Base-by-base conservation (phyloP, 768 basidiomycete species). In the Amylocystis lapponica region DNA sequence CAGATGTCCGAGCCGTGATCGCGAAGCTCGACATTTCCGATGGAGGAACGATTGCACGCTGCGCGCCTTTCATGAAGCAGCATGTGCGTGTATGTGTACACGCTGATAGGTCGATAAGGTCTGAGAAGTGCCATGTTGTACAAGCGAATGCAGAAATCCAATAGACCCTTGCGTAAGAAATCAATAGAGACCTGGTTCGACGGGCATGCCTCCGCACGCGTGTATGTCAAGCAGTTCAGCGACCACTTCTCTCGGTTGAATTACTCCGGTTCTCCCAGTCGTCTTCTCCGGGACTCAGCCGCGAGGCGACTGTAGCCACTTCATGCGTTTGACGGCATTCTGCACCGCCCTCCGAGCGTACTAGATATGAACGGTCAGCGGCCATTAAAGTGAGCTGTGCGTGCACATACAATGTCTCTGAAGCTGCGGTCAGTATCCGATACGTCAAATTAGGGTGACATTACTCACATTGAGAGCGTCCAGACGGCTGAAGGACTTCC, bases 401-500 rank as follows among this genome's bases (percentile, higher is more conserved):
- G 39, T 52, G 48, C 47, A 59, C 85, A 75, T 65, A 89, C 86
- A 67, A 66, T 89, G 86, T 68, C 86, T 74, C 85, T 86, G 66
- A 22, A 34, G 35, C 31, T 21, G 38, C 33, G 36, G 45, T 55
- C 45, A 54, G 52, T 35, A 43, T 55, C 59, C 39, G 43, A 59
- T 48, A 59, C 50, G 57, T 55, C 53, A 34, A 41, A 35, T 22
- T 25, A 39, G 44, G 41, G 55, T 50, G n/a, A n/a, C n/a, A n/a
- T n/a, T 52, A 79, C 89, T 67, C 69, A 94, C 91, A 67, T 94
- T 95, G 49, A 97, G 72, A 16, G 93, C 93, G 70, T 97, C 93
- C 60, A 93, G 67, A 46, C 93, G 72, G 58, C 92, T 94, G 64
- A 97, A 97, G 10, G 90, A 86, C 72, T 95, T 94, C 59, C 89